Percentiles rank a stretch among this genome's conserved stretches.
Conservation (phyloP, 2,329 filamentous ascomycete species). For the Macrophomina pseudophaseolina region DNA sequence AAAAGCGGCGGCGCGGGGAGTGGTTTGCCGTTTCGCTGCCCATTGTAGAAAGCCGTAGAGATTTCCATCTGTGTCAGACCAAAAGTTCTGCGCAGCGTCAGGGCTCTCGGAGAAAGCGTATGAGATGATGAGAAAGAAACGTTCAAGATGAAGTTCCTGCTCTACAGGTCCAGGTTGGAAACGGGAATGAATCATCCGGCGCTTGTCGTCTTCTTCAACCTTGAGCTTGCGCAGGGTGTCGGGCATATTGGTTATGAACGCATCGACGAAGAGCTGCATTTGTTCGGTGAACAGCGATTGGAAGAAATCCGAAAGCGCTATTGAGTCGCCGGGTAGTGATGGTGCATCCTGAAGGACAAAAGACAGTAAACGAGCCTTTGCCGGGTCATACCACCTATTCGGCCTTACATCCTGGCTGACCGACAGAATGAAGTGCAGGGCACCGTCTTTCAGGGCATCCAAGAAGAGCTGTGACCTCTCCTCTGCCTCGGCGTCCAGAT, state of each 20-base stretch:
- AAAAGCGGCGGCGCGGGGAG: slow-evolving; percentile 93
- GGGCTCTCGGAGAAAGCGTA: slow-evolving; percentile 87
- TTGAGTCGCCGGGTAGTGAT: slow-evolving; percentile 68
- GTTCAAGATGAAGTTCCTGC: slow-evolving; percentile 69
- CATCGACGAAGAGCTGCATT: slow-evolving; percentile 85
- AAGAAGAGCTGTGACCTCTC: slow-evolving; percentile 75
- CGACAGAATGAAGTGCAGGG: slow-evolving; percentile 88
- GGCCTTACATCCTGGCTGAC: slow-evolving; percentile 81
- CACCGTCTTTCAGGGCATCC: slow-evolving; percentile 81
- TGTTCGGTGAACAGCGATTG: slow-evolving; percentile 76
- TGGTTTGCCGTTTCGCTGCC: slow-evolving; percentile 94
- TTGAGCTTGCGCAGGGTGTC: slow-evolving; percentile 87
- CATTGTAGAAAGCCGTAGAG: slow-evolving; percentile 94
- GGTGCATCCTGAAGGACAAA: slow-evolving; percentile 83
- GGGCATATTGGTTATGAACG: slow-evolving; percentile 93
- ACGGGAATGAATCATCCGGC: slow-evolving; percentile 55
- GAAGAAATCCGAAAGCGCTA: slow-evolving; percentile 74
- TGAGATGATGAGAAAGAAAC: slow-evolving; percentile 89
- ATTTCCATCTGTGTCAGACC: slow-evolving; percentile 90
- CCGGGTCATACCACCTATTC: slow-evolving; percentile 85
- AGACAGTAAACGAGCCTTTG: slow-evolving; percentile 78
- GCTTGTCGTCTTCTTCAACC: slow-evolving; percentile 86
- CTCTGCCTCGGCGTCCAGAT: slow-evolving; percentile 70
- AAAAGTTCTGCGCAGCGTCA: slow-evolving; percentile 86
- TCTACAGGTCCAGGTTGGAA: slow-evolving; percentile 58